Evolutionary conservation across 2,329 filamentous ascomycete genomes (phyloP), one percentile per base, ranked within the genome.

Genomic region (Epicoccum sorghinum): DNA sequence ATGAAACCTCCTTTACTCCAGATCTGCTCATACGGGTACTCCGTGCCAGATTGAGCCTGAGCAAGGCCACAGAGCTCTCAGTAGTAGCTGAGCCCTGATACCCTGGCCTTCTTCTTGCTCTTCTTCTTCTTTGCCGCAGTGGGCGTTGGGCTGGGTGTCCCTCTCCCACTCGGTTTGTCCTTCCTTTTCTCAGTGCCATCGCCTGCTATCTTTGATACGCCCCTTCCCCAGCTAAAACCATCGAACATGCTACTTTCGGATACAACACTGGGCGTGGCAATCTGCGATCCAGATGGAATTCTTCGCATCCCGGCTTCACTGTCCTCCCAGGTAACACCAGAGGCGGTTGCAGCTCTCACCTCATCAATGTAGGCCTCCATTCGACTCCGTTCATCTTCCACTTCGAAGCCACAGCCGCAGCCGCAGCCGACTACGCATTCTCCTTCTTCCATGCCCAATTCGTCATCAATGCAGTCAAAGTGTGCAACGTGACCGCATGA

Each of bases 401-500:
- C 66, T 46, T 70, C 65, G 29, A 70, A 55, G 6, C 68, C 66
- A 37, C 66, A 71, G 10, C 65, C 68, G 23, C 69, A 69, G 4
- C 63, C 62, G 39, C 70, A 68, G 1, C 66, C 66, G 7, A 71
- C 70, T 3, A 68, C 64, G 47, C 71, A 73, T 44, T 70, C 69
- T 10, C 62, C 63, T 29, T 68, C 66, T 4, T 67, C 66, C 37
- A 60, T 57, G 12, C 60, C 58, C 1, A 66, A 42, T 32, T 65
- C 62, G 24, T 66, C 57, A 30, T 62, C 60, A 59, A 75, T 68
- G 59, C 72, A 75, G n/a, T 66, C 66, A 44, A 71, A 71, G 48
- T 76, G 73, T 7, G 72, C 71, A 9, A 74, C 64, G 36, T 75
- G 71, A 7, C 71, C 69, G 50, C 73, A 76, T 2, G 65, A 59